Percentiles rank a stretch among this genome's conserved stretches.
Evolutionary conservation across 2,329 filamentous ascomycete genomes (phyloP).

Genomic region (Coniochaeta hoffmannii): DNA sequence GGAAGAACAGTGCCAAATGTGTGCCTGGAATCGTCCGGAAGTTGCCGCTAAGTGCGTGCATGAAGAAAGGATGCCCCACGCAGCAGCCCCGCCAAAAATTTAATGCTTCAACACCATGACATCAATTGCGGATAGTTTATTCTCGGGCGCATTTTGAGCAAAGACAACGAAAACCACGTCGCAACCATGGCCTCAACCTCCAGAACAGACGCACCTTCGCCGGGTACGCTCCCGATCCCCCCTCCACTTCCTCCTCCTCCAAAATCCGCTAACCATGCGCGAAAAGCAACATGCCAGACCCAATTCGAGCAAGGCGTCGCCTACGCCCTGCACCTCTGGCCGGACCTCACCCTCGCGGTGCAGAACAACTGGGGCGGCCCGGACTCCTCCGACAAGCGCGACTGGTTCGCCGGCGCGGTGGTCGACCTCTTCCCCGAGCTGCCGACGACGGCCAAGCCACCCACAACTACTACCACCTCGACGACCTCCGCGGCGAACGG

Average conservation of each 20-base stretch:
- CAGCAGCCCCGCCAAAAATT: not conserved
- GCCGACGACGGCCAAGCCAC: conserved; percentile 20
- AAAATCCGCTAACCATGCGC: not conserved
- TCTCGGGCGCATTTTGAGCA: not conserved
- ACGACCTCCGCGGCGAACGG: conserved; percentile 9
- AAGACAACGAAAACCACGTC: not conserved
- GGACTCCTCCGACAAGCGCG: conserved; percentile 77
- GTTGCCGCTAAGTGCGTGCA: not conserved
- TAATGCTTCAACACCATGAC: not conserved
- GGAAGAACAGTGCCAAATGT: no score
- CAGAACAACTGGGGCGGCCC: conserved; percentile 83
- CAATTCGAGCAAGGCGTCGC: conserved; percentile 84
- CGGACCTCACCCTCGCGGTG: conserved; percentile 78
- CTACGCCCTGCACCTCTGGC: conserved; percentile 80
- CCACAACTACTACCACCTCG: conserved; percentile 12
- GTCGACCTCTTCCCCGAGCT: conserved; percentile 74
- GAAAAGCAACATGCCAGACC: conserved; percentile 45
- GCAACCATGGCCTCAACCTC: not conserved
- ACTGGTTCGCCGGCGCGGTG: conserved; percentile 89
- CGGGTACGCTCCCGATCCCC: not conserved
- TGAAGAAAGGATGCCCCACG: not conserved
- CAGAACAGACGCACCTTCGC: not conserved
- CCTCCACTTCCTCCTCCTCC: not conserved
- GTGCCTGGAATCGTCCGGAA: no score
- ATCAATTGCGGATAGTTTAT: not conserved